phyloP scores from a whole-genome alignment of 2,329 filamentous ascomycete genomes.

The Scytalidium sp. region DNA sequence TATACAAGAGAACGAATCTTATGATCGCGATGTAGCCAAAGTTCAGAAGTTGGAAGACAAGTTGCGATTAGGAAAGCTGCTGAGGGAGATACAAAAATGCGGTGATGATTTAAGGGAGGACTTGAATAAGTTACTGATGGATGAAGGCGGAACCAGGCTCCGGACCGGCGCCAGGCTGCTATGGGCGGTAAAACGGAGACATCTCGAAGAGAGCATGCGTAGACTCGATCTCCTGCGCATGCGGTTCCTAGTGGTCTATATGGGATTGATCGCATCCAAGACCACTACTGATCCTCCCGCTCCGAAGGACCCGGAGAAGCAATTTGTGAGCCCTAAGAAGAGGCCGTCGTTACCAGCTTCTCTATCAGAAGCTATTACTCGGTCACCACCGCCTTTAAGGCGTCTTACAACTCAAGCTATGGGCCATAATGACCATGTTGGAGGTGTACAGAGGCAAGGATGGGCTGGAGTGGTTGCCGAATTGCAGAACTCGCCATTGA shows the following conservation, averaged over 20 bases:
- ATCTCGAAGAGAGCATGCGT: conserved; percentile 55
- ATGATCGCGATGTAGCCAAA: conserved; percentile 56
- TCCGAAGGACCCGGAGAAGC: conserved; percentile 20
- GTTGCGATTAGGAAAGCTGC: conserved; percentile 52
- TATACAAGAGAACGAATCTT: conserved; percentile 61
- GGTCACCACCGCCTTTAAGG: conserved; percentile 41
- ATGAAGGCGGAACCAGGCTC: conserved; percentile 42
- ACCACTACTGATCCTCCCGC: conserved; percentile 10
- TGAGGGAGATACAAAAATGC: conserved; percentile 59
- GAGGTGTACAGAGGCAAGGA: conserved; percentile 46
- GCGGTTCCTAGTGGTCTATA: conserved; percentile 62
- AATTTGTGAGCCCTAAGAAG: conserved; percentile 15
- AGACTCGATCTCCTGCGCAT: conserved; percentile 60
- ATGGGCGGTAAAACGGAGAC: conserved; percentile 53
- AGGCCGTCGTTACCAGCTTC: conserved; percentile 20
- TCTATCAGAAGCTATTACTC: conserved; percentile 22
- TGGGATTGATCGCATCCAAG: conserved; percentile 52
- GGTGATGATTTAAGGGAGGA: conserved; percentile 61
- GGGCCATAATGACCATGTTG: conserved; percentile 47
- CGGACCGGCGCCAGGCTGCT: conserved; percentile 48
- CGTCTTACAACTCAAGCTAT: conserved; percentile 52
- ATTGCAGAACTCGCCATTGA: conserved; percentile 56
- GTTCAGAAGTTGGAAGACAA: conserved; percentile 60
- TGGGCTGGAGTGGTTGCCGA: conserved; percentile 65
- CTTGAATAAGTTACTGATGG: conserved; percentile 48